Evolutionary conservation across 768 basidiomycete species (phyloP).

Genomic region (Pilatotrama ljubarskyi): DNA sequence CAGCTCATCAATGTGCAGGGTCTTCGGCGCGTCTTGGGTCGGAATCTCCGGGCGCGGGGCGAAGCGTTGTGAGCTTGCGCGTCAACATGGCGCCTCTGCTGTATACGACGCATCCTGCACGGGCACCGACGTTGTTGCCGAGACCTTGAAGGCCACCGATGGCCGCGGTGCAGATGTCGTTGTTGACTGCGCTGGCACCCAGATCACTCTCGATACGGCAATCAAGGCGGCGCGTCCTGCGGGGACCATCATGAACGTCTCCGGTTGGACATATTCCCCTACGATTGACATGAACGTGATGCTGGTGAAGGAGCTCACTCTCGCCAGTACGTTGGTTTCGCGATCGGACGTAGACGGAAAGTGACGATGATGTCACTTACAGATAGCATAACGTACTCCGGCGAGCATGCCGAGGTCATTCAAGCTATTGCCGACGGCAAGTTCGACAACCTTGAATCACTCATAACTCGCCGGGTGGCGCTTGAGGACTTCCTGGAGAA

Average conservation of each 20-base stretch:
- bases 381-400: slow-evolving; percentile 41
- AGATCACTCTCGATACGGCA: slow-evolving; percentile 38
- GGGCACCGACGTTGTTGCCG: slow-evolving; percentile 27
- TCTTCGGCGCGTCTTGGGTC: slow-evolving; percentile 32
- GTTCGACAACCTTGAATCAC: slow-evolving; percentile 38
- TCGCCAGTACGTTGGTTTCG: slow-evolving; percentile 36
- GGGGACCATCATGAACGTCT: slow-evolving; percentile 46
- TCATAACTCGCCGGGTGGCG: slow-evolving; percentile 44
- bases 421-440: slow-evolving; percentile 40
- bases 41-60: slow-evolving; percentile 43
- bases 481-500: slow-evolving; percentile 45
- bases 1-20: neutral
- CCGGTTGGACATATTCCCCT: slow-evolving; percentile 41
- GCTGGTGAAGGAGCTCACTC: slow-evolving; percentile 37
- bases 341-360: neutral
- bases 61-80: slow-evolving; percentile 39
- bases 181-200: slow-evolving; percentile 49
- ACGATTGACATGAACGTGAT: slow-evolving; percentile 40
- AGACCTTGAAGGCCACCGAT: slow-evolving; percentile 31
- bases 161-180: slow-evolving; percentile 44
- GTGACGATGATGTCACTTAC: neutral
- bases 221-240: slow-evolving; percentile 38
- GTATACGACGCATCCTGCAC: slow-evolving; percentile 36
- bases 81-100: slow-evolving; percentile 39
- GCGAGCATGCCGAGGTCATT: slow-evolving; percentile 41